A percentile compares a stretch with the other conserved stretches of the same genome.
Evolutionary conservation across 2,329 filamentous ascomycete species (phyloP).

Genomic region (Exophiala spinifera): DNA sequence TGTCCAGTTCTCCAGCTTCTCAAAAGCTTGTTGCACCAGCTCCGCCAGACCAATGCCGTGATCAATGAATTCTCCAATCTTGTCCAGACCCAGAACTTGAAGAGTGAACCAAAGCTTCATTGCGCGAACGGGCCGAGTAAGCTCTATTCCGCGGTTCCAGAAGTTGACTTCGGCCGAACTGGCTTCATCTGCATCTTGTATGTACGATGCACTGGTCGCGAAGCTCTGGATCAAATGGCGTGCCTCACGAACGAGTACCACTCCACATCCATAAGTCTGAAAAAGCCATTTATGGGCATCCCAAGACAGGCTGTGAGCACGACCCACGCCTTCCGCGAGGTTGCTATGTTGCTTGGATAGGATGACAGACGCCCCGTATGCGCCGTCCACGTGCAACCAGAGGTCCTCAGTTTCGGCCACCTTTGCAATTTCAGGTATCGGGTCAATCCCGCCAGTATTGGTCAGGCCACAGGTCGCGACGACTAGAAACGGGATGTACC

Average conservation of each 20-base stretch:
- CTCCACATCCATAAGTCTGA: conserved; percentile 31
- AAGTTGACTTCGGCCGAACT: conserved; percentile 15
- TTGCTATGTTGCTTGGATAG: conserved; percentile 17
- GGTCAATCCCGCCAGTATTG: not conserved
- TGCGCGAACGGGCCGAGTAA: conserved; percentile 27
- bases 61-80: conserved; percentile 26
- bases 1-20: conserved; percentile 5
- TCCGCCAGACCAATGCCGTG: conserved; percentile 17
- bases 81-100: conserved; percentile 20
- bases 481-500: not conserved
- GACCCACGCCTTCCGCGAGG: conserved; percentile 16
- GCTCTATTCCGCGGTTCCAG: conserved; percentile 27
- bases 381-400: not conserved
- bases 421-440: not conserved
- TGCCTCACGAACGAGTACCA: conserved; percentile 24
- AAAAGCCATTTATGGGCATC: conserved; percentile 32
- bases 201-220: conserved; percentile 5
- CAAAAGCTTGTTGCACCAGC: not conserved
- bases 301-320: conserved; percentile 30
- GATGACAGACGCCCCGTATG: conserved; percentile 9
- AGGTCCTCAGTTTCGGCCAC: not conserved
- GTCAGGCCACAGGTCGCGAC: not conserved
- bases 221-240: conserved; percentile 20
- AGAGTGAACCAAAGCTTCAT: conserved; percentile 30
- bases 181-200: conserved; percentile 2